Evolutionary conservation across 768 basidiomycete genomes (phyloP).

Genomic region (Rhodotorula taiwanensis): DNA sequence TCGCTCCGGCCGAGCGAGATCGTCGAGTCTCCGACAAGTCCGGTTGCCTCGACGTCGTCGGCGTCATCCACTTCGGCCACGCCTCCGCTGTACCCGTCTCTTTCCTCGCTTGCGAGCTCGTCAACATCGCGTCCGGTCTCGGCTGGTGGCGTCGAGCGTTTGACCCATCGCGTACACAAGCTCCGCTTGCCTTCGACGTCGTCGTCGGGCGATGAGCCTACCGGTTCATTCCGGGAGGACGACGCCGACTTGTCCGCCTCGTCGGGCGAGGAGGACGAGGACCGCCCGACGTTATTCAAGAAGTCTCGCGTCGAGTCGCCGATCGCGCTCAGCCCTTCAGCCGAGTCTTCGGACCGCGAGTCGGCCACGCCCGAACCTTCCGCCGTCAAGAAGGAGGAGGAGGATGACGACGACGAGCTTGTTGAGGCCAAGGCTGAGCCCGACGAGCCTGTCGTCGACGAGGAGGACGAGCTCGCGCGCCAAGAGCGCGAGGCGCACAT

Average conservation of each 20-base stretch:
- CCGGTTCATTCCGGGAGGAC: neutral
- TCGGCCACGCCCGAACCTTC: neutral
- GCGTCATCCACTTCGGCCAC: neutral
- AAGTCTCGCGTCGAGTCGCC: conserved; percentile 7
- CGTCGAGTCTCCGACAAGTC: neutral
- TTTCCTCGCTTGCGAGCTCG: conserved; percentile 7
- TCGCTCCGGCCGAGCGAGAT: neutral
- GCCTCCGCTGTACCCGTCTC: conserved; percentile 24
- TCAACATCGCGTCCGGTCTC: conserved; percentile 26
- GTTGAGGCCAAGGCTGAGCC: neutral
- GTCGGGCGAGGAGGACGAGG: conserved; percentile 25
- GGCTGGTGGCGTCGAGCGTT: conserved; percentile 34
- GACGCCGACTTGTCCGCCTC: conserved; percentile 13
- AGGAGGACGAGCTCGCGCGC: neutral
- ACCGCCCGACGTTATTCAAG: conserved; percentile 1
- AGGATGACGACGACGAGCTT: neutral
- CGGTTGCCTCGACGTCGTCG: neutral
- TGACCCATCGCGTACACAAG: conserved; percentile 32
- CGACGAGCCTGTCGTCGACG: neutral
- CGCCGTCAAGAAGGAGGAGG: conserved; percentile 8
- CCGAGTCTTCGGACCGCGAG: neutral
- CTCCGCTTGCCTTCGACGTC: conserved; percentile 21
- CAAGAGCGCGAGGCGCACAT: neutral
- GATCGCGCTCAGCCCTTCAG: no score
- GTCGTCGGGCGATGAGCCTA: neutral